Base-by-base conservation (phyloP, 352 stramenopile species). In the Phytophthora sojae region DNA sequence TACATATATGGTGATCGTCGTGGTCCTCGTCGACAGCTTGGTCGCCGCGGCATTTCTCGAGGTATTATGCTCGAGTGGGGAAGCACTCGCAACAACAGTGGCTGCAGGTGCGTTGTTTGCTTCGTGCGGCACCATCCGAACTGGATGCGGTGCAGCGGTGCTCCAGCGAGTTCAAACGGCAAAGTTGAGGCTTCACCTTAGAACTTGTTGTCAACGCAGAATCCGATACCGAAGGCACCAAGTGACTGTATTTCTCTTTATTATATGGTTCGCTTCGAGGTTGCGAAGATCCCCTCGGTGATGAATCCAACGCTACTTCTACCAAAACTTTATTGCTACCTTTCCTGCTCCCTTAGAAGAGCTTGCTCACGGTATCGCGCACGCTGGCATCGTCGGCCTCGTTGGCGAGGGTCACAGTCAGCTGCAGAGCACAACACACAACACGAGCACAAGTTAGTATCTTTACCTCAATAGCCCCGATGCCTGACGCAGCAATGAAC, bases 381-480 rank as follows among this genome's bases (percentile, higher is more conserved):
- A 90, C 71, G 26, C 57, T 77, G 21, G 67, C 73, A 35, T 86
- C 80, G 44, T 83, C 71, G 14, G 83, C 69, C 5, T 81, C 71
- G 25, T 80, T 85, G 29, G 83, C 79, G 32, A 90, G 71, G 32
- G 83, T 90, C 42, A 90, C 83, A 4, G 79, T 82, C 54, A 90
- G 69, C 79, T 87, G 47, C 42, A 71, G 17, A 66, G 39, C n/a
- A 64, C 51, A 68, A 52, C 25, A 52, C 35, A 7, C 6, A 60
- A 39, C 59, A 42, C 26, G 67, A n/a, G 29, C 59, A 37, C 32
- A 67, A n/a, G 29, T 73, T 49, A 64, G 57, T 44, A 39, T 44
- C 47, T 57, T 37, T 32, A 19, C n/a, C 44, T n/a, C 32, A 66
- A 8, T 9, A 57, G 21, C 4, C 44, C 25, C 51, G 39, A 11